Evolutionary conservation across 2,329 filamentous ascomycete genomes (phyloP), one percentile per base, ranked within the genome.

Genomic region (Dryadomyces quercus-mongolicae): DNA sequence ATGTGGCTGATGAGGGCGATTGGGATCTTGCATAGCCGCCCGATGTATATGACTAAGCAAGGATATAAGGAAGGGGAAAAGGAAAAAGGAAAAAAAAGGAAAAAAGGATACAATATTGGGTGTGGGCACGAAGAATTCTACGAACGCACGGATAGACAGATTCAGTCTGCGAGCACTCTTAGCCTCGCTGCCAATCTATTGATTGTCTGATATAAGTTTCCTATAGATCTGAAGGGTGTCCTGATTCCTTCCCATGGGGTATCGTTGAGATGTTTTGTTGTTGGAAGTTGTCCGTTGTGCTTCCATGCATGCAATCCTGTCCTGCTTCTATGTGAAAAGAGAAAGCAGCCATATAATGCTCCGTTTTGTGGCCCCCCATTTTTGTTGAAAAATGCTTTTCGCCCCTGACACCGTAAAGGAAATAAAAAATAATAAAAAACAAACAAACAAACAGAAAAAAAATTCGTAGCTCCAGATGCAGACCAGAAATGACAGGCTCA

Each of bases 1-100:
- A 78, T 57, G 72, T 77, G 18, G 75, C 70, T 2, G 76, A 75
- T 47, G 75, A 77, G 45, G 71, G 74, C 51, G 71, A 70, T 44
- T 78, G 74, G 71, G 49, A 51, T 22, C 43, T 43, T 8, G 25
- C 25, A 8, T 31, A 31, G 25, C 25, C 25, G 3, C 16, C n/a
- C n/a, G 18, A 13, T 44, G 21, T n/a, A n/a, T n/a, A 51, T 9
- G 31, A 21, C 34, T 22, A 42, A 25, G 44, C 44, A 46, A 22
- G 2, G 5, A 46, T 7, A 16, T 7, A 8, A 25, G 21, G 12
- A 34, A 48, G 21, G 22, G 2, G 15, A 20, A 48, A 16, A 48
- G 22, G 22, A 21, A 15, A 31, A 34, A 22, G 8, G 16, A 22
- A 31, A n/a, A 31, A n/a, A 48, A 5, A 13, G 13, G 15, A 20